Evolutionary conservation across 2,329 filamentous ascomycete genomes (phyloP).

Genomic region (Xylaria sp.): DNA sequence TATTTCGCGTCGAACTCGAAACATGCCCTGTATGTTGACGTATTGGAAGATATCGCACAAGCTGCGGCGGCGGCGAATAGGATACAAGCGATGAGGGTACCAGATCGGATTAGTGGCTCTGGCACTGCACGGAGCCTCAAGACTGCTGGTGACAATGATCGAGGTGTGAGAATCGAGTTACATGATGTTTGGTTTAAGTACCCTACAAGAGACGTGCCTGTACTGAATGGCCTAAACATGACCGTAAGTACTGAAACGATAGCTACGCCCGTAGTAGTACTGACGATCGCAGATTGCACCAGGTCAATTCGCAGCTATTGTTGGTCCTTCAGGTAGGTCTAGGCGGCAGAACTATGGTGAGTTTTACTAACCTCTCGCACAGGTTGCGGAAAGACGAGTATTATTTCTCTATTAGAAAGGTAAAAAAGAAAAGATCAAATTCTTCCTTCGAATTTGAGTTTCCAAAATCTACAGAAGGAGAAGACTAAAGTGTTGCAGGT

Average conservation of each 20-base stretch:
- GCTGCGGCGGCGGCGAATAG: conserved; percentile 64
- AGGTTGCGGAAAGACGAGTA: conserved; percentile 72
- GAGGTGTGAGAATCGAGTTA: conserved; percentile 62
- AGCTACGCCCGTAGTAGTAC: background rate
- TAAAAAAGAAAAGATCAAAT: conserved; percentile 1
- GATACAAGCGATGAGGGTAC: conserved; percentile 56
- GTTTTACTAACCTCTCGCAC: conserved; percentile 22
- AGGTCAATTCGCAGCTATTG: conserved; percentile 72
- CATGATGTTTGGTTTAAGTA: conserved; percentile 65
- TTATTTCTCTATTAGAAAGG: conserved; percentile 68
- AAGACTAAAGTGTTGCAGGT: conserved; percentile 44
- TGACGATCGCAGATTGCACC: conserved; percentile 54
- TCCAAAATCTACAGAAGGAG: background rate
- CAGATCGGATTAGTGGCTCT: conserved; percentile 41
- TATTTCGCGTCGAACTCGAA: background rate
- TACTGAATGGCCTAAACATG: conserved; percentile 66
- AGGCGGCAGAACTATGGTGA: background rate
- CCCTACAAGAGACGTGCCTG: conserved; percentile 60
- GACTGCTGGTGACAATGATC: conserved; percentile 47
- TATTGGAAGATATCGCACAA: conserved; percentile 56
- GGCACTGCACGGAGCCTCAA: conserved; percentile 42
- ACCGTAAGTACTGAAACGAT: conserved; percentile 41
- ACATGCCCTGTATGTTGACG: conserved; percentile 9
- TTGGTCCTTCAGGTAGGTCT: conserved; percentile 65
- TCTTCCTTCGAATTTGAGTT: background rate